Conservation (phyloP, 441 rosid genomes). For the Macaranga tanarius region DNA sequence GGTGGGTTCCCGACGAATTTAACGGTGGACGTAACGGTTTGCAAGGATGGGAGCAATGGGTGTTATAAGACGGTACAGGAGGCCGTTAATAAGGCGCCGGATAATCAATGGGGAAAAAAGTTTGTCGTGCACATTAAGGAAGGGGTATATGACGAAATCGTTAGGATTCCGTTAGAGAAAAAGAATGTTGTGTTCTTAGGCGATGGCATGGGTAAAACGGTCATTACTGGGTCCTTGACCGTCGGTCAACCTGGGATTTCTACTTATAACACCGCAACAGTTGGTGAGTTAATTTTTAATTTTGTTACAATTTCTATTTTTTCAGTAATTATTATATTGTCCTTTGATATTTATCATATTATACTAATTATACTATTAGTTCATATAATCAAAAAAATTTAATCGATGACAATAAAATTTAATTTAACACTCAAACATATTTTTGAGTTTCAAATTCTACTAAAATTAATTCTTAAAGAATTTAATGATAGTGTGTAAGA, state of each 20-base stretch:
- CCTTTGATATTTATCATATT: too few relatives aligned
- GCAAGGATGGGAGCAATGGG: constrained; percentile 47
- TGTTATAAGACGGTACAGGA: constrained; percentile 70
- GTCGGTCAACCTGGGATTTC: constrained; percentile 59
- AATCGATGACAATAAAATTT: too few relatives aligned
- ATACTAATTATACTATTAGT: too few relatives aligned
- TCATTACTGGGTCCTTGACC: constrained; percentile 63
- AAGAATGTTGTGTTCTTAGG: constrained; percentile 81
- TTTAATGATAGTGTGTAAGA: too few relatives aligned
- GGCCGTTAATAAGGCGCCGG: constrained; percentile 82
- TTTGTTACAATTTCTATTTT: neutral
- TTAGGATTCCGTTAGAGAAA: constrained; percentile 72
- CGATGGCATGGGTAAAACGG: constrained; percentile 81
- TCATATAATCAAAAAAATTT: too few relatives aligned
- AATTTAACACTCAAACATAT: too few relatives aligned
- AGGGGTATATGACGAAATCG: constrained; percentile 77
- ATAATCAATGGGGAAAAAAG: constrained; percentile 30
- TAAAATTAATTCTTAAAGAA: too few relatives aligned
- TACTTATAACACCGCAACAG: constrained; percentile 76
- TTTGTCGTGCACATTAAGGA: constrained; percentile 64
- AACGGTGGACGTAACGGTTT: constrained; percentile 64
- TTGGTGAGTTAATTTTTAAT: constrained; percentile 45
- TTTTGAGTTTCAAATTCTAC: too few relatives aligned
- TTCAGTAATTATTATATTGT: too few relatives aligned
- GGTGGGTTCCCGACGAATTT: constrained; percentile 50